Conservation (phyloP, 2,329 filamentous ascomycete genomes). For the Trichoderma atrobrunneum region DNA sequence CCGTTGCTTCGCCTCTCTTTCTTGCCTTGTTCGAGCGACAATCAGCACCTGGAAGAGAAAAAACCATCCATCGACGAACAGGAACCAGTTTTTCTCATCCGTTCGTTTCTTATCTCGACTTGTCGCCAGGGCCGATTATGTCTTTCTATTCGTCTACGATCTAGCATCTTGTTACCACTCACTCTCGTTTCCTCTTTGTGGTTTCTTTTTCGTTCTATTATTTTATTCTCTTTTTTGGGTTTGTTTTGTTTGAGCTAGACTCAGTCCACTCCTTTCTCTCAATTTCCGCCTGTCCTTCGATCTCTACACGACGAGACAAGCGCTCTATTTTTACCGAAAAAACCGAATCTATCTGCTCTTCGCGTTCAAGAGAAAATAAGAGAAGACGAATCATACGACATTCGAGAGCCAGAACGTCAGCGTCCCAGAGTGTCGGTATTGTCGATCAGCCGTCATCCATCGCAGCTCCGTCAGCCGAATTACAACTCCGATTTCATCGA, state of each 20-base stretch:
- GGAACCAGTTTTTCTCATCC: slow-evolving; percentile 9
- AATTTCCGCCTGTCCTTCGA: slow-evolving; percentile 19
- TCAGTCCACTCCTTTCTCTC: slow-evolving; percentile 45
- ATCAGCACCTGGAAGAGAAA: background rate
- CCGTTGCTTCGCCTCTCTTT: slow-evolving; percentile 8
- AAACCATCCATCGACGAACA: background rate
- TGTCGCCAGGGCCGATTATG: slow-evolving; percentile 34
- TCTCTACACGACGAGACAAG: slow-evolving; percentile 1
- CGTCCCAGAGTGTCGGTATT: background rate
- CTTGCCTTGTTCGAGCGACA: slow-evolving; percentile 3
- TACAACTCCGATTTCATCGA: background rate
- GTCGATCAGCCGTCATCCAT: background rate
- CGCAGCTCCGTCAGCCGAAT: background rate
- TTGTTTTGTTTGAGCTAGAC: slow-evolving; percentile 42
- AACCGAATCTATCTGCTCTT: background rate
- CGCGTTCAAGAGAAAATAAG: background rate
- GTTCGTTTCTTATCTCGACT: slow-evolving; percentile 15
- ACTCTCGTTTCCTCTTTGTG: slow-evolving; percentile 22
- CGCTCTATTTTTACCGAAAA: background rate
- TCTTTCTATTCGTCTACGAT: slow-evolving; percentile 31
- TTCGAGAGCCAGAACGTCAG: background rate
- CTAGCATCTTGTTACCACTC: slow-evolving; percentile 23
- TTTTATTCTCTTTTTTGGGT: slow-evolving; percentile 28
- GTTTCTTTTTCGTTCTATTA: slow-evolving; percentile 26
- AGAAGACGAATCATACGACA: background rate